Base-by-base conservation (phyloP, 208 protist species). In the Endotrypanum monterogeii region DNA sequence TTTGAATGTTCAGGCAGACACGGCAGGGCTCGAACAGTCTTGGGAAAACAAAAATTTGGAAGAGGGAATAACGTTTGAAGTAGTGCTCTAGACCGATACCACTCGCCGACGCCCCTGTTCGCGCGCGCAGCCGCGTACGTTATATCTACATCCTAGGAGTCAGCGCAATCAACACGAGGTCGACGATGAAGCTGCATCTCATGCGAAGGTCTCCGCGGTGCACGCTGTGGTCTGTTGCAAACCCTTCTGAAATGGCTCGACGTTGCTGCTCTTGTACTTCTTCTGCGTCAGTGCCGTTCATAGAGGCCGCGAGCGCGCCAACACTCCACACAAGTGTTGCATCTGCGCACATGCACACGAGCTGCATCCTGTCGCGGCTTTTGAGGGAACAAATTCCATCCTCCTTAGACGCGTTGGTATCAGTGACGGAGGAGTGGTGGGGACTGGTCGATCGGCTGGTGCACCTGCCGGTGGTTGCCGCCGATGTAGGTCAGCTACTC, bases 271-370 rank as follows among this genome's bases (percentile, higher is more conserved):
- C 66, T 8, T 52, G 48, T 23, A 23, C 28, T 5, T 32, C 44
- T 28, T 4, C 44, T 7, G 30, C 32, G 20, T 2, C 63, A 39
- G 41, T 28, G 32, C 63, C 58, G n/a, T 58, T 23, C 9, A 50
- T 18, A 20, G 14, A 20, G 51, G 67, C 32, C 2, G 20, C 16
- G 23, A 32, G 51, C 39, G 20, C 16, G 11, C 65, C 67, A 39
- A 51, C 65, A 30, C 7, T 74, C 32, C 75, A 80, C 55, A 5
- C n/a, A n/a, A 74, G 67, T 41, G 54, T 80, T 23, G 71, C 71
- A 8, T 71, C 67, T 16, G 76, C 76, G 0, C 76, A 80, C 50
- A 46, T 76, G 32, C 70, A 80, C 25, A 71, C 57, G 25, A 76
- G 69, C 57, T 61, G 44, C 65, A 63, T 75, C 46, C 70, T 75